Evolutionary conservation across 805 yeast species (phyloP), one percentile per base, ranked within the genome.

Genomic region (Candida adriatica): DNA sequence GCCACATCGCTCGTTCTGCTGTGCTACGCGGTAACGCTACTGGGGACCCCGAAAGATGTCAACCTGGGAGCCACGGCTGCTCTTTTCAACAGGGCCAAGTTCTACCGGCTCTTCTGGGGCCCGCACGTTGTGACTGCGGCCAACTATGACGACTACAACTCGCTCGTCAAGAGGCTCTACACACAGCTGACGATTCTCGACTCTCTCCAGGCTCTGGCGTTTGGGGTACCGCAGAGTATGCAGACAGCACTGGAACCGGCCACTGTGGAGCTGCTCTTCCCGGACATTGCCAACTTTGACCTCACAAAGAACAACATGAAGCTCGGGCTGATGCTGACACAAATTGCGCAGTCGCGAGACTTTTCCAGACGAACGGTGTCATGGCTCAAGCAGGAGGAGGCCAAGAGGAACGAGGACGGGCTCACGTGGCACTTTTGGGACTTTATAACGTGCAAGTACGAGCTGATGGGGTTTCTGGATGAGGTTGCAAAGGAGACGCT

Each of bases 11-110:
- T 71, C 33, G 54, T 61, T 0, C 43, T 69, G 8, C 47, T 75
- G 18, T 78, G 78, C 46, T 80, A 75, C 45, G 56, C 74, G 8
- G 64, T 77, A 8, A 56, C 76, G 2, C 57, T 77, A 24, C 68
- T 75, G 16, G 87, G 88, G 0, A 73, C 70, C 31, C 63, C 67
- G 21, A 75, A 71, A 45, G 71, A 82, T 6, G 56, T 75, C 24
- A 30, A 1, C 16, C 59, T 80, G 18, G 65, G 75, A 4, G 58
- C 68, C 35, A 61, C 79, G 2, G 62, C 68, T 10, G 57, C 76
- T 2, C 62, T 75, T 10, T 70, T 77, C 46, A 73, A 73, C 48
- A 85, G 77, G 43, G 68, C 74, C 52, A 67, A 67, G 39, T 53
- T 79, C 7, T 62, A 48, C 47, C 68, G 47, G 32, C 58, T 62